Percentiles rank a stretch among this genome's conserved stretches.
These are phyloP conservation scores for Dactylellina leptospora DNA, from an alignment of 2,329 filamentous ascomycete genomes.

Conservation along the genomic window DNA sequence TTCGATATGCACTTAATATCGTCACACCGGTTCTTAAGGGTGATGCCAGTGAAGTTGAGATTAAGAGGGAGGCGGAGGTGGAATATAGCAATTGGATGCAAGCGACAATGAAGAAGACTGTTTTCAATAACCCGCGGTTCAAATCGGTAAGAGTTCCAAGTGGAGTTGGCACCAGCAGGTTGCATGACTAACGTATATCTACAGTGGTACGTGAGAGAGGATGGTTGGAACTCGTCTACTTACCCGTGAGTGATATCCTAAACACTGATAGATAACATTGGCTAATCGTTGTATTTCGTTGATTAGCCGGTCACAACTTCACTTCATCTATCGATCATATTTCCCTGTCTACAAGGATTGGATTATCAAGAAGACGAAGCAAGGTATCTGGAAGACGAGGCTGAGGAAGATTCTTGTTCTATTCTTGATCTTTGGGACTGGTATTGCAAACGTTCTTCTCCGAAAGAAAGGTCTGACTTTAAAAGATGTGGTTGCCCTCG, in stretches of 20 bases:
- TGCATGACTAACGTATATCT: neutral
- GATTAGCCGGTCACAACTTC: slow-evolving; percentile 41
- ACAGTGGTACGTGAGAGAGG: slow-evolving; percentile 48
- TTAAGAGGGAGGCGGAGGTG: slow-evolving; percentile 64
- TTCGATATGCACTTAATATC: slow-evolving; percentile 70
- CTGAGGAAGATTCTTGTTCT: slow-evolving; percentile 31
- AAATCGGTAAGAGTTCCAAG: slow-evolving; percentile 25
- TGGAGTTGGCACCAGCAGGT: neutral
- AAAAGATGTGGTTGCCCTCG: slow-evolving; percentile 9
- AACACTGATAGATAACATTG: neutral
- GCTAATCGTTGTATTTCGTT: neutral
- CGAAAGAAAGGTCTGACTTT: slow-evolving; percentile 22
- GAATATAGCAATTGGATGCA: slow-evolving; percentile 65
- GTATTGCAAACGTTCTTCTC: slow-evolving; percentile 5
- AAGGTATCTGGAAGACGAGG: slow-evolving; percentile 34
- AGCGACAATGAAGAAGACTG: slow-evolving; percentile 43
- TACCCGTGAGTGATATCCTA: slow-evolving; percentile 37
- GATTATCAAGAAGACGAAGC: slow-evolving; percentile 40
- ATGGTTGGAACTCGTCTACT: slow-evolving; percentile 50
- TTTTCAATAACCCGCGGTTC: slow-evolving; percentile 27
- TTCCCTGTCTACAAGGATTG: slow-evolving; percentile 48
- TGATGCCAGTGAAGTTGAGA: slow-evolving; percentile 62
- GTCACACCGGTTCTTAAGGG: slow-evolving; percentile 66
- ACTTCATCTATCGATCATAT: slow-evolving; percentile 41
- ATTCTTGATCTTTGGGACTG: slow-evolving; percentile 34